Conservation (phyloP, 192 early-diverging fungal species). For the Coemansia sp. region DNA sequence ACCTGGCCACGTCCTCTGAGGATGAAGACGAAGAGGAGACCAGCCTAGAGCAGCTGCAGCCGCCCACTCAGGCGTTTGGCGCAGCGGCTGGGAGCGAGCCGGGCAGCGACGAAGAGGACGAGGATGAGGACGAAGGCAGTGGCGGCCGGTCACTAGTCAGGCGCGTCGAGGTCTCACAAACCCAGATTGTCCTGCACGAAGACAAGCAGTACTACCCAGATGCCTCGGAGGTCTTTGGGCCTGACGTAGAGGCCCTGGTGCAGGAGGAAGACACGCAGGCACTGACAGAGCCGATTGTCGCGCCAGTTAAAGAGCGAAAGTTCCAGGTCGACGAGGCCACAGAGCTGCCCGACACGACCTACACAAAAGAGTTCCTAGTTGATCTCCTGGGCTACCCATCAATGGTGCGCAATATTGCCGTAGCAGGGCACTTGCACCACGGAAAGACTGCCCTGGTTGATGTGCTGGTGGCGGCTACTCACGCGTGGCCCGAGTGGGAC, state of each 20-base stretch:
- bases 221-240: conserved; percentile 94
- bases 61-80: not conserved
- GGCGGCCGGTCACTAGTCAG: conserved; percentile 22
- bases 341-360: conserved; percentile 71
- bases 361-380: conserved; percentile 86
- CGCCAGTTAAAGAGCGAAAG: conserved; percentile 80
- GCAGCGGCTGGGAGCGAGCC: not conserved
- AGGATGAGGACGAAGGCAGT: conserved; percentile 15
- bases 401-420: conserved; percentile 79
- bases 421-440: conserved; percentile 95
- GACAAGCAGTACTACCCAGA: conserved; percentile 98
- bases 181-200: conserved; percentile 91
- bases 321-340: conserved; percentile 81
- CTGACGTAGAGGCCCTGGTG: conserved; percentile 89
- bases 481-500: conserved; percentile 57
- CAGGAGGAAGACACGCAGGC: conserved; percentile 98
- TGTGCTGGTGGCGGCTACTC: conserved; percentile 85
- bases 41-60: not conserved
- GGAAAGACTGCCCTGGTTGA: conserved; percentile 95
- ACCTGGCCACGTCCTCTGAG: conserved; percentile 62
- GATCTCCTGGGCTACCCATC: conserved; percentile 75
- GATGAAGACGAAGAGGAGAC: conserved; percentile 47
- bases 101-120: conserved; percentile 13
- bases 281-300: conserved; percentile 88
- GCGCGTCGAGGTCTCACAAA: conserved; percentile 33